Evolutionary conservation across 768 basidiomycete species (phyloP), one percentile per base, ranked within the genome.

Genomic region (Roridomyces roridus): DNA sequence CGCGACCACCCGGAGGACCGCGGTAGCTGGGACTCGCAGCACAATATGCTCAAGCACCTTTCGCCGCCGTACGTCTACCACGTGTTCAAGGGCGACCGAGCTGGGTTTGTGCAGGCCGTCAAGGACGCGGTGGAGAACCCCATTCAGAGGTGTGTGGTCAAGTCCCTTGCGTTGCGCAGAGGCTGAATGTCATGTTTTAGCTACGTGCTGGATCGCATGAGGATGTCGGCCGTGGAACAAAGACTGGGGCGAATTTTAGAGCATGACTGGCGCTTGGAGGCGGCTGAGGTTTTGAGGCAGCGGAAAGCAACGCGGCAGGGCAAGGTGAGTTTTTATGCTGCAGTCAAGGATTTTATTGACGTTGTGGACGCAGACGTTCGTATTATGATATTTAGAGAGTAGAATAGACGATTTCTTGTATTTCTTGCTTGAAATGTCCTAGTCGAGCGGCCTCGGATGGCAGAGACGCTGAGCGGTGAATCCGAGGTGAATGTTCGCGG

Each of bases 41-140:
- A 76, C 51, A 60, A 67, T 23, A 54, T 55, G 24, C 53, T 76
- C 21, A 60, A 66, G 24, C 42, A 45, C 14, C 67, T 67, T 24
- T 70, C 67, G 18, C 69, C 70, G 23, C 74, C 74, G 62, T 72
- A 70, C 40, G 74, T 75, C 5, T 75, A 75, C 42, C 60, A 74
- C 49, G 72, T 74, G 3, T 65, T 67, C 47, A 51, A 60, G 2
- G 59, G 64, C 20, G 65, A 74, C 48, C 67, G 61, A 31, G 60
- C 66, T 0, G 72, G 67, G 4, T 70, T 75, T 43, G 51, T 68
- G 14, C 48, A 68, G 4, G 73, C 74, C 1, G 60, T 74, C 14
- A 47, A 61, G 49, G 47, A 54, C 6, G 73, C 73, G 5, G 51
- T 64, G 1, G 57, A 48, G 6, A 68, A 69, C 5, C 71, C 71